A percentile compares a stretch with the other conserved stretches of the same genome.
phyloP scores from a whole-genome alignment of 768 basidiomycete genomes.

The Pholiota conissans region DNA sequence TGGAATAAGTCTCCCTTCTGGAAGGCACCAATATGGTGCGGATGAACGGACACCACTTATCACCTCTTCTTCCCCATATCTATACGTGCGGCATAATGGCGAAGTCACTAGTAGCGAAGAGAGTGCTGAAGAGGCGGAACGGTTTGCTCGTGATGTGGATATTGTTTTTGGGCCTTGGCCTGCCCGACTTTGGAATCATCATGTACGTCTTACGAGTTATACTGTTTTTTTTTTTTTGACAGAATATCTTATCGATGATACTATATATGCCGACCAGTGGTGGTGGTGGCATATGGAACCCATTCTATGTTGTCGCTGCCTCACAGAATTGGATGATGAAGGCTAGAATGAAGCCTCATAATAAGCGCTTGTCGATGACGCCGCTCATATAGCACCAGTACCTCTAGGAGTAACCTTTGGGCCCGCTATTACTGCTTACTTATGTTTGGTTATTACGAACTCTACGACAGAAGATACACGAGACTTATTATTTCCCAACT shows the following conservation, averaged over 20 bases:
- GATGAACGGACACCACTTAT: constrained; percentile 26
- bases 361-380: too few relatives aligned
- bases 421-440: neutral
- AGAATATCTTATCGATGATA: too few relatives aligned
- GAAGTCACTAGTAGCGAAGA: neutral
- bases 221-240: too few relatives aligned
- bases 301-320: constrained; percentile 61
- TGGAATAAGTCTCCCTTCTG: constrained; percentile 2
- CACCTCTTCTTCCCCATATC: constrained; percentile 12
- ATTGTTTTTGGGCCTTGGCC: constrained; percentile 69
- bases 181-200: constrained; percentile 61
- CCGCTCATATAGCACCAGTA: too few relatives aligned
- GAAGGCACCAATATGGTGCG: neutral
- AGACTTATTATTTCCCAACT: neutral
- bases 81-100: constrained; percentile 10
- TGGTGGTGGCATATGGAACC: constrained; percentile 82
- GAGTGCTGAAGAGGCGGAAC: constrained; percentile 31
- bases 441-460: neutral
- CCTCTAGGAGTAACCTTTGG: neutral
- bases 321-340: constrained; percentile 53
- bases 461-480: neutral
- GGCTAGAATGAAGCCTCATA: constrained; percentile 16
- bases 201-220: constrained; percentile 42
- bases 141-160: constrained; percentile 50
- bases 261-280: constrained; percentile 56